Evolutionary conservation across 345 rosid species (phyloP).

Genomic region (Hibiscus syriacus): DNA sequence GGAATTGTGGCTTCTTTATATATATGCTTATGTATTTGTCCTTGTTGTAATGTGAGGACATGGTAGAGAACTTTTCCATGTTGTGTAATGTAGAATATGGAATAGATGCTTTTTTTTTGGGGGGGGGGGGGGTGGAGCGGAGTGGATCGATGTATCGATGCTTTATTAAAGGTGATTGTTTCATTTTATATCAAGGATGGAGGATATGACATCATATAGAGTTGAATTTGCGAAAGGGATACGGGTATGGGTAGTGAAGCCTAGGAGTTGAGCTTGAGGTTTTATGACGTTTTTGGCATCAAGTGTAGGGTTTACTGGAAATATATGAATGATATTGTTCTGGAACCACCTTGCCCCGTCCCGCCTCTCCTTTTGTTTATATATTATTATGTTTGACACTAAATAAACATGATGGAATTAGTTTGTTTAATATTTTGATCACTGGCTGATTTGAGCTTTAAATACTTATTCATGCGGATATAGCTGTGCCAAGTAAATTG

Average conservation of each 20-base stretch:
- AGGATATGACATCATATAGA: neutral
- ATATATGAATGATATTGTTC: neutral
- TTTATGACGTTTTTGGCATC: neutral
- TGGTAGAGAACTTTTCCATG: conserved; percentile 13
- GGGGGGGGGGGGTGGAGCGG: neutral
- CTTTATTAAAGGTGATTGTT: neutral
- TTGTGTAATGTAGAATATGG: conserved; percentile 25
- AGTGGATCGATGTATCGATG: neutral
- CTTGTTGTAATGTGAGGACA: neutral
- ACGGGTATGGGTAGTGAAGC: neutral
- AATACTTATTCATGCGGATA: neutral
- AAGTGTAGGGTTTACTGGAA: neutral
- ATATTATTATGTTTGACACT: neutral
- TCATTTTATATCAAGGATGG: neutral
- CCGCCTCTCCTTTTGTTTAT: neutral
- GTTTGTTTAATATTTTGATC: neutral
- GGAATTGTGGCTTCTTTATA: conserved; percentile 20
- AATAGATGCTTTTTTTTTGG: conserved; percentile 45
- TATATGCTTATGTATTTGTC: neutral
- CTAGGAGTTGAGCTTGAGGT: neutral
- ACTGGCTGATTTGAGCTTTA: neutral
- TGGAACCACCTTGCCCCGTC: neutral
- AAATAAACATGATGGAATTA: neutral
- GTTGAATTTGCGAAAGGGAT: neutral
- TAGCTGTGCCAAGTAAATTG: neutral